Evolutionary conservation across 345 rosid genomes (phyloP), one percentile per base, ranked within the genome.

Genomic region (Syzygium jambos): DNA sequence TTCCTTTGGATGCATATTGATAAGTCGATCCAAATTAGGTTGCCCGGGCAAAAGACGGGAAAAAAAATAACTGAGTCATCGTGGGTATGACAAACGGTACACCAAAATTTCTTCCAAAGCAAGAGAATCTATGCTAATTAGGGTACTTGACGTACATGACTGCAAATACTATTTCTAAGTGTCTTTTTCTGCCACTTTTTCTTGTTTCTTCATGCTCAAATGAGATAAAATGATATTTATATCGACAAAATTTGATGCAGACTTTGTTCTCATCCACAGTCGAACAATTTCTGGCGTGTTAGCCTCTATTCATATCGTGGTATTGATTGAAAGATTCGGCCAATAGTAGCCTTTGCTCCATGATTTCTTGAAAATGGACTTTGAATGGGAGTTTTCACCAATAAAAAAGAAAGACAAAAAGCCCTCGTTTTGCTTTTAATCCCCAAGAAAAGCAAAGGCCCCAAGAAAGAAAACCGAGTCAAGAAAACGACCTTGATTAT

Each of bases 1-100:
- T 1, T 61, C n/a, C 0, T 0, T 61, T n/a, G 25, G 13, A n/a
- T 11, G 34, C 0, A n/a, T 27, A 61, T n/a, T 15, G 7, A 61
- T 61, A 14, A 61, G 68, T 13, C 1, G 16, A 27, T 61, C 16
- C 25, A 61, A 61, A 13, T 59, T 59, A 59, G 30, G 34, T 27
- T n/a, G 29, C 68, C 30, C 5, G 13, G 27, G 0, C 5, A 27
- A 59, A 59, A 59, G 12, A 59, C 1, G 8, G 68, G 14, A 0
- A 61, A n/a, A 27, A 61, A 12, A 43, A 43, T 43, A 43, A 43
- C 46, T 43, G 6, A 29, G 30, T 61, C 68, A 29, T 25, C 34
- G 27, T 0, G 68, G 68, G 34, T 15, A 57, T 25, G 29, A 56
- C 46, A 43, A 43, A 43, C 46, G n/a, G 11, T 57, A 57, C 25